Conservation (phyloP, 306 rosid genomes). For the Gastrolobium bilobum region DNA sequence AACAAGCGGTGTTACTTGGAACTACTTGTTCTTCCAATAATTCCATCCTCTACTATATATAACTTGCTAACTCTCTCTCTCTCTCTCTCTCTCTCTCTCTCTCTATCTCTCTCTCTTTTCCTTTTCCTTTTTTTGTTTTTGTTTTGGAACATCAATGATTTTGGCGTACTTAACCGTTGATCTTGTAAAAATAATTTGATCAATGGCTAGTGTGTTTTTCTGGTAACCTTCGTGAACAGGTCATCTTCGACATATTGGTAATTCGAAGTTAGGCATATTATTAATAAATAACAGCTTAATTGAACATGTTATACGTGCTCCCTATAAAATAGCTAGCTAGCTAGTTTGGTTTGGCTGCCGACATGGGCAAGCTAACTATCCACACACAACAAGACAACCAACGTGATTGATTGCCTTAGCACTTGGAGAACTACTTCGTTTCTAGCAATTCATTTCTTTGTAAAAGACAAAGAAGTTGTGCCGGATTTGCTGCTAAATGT, state of each 20-base stretch:
- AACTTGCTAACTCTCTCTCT: neutral
- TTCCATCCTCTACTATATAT: neutral
- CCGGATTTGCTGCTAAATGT: neutral
- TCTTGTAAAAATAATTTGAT: neutral
- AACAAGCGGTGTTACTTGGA: neutral
- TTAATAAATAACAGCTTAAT: too few species aligned
- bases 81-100: neutral
- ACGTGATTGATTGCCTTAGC: too few species aligned
- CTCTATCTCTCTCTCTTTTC: neutral
- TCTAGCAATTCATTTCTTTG: neutral
- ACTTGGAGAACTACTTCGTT: constrained; percentile 4
- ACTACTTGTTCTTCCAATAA: neutral
- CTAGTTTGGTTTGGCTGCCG: too few species aligned
- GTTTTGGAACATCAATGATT: neutral
- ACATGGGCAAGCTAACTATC: neutral
- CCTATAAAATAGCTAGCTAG: too few species aligned
- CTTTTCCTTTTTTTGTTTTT: neutral
- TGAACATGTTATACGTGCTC: too few species aligned
- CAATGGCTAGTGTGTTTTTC: neutral
- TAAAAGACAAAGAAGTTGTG: neutral
- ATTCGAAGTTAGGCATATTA: too few species aligned
- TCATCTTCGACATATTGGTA: neutral
- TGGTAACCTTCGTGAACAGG: neutral
- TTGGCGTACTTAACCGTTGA: neutral
- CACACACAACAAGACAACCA: neutral